Evolutionary conservation across 176 grass and related monocot species (phyloP), one percentile per base, ranked within the genome.

Genomic region (Areca catechu): DNA sequence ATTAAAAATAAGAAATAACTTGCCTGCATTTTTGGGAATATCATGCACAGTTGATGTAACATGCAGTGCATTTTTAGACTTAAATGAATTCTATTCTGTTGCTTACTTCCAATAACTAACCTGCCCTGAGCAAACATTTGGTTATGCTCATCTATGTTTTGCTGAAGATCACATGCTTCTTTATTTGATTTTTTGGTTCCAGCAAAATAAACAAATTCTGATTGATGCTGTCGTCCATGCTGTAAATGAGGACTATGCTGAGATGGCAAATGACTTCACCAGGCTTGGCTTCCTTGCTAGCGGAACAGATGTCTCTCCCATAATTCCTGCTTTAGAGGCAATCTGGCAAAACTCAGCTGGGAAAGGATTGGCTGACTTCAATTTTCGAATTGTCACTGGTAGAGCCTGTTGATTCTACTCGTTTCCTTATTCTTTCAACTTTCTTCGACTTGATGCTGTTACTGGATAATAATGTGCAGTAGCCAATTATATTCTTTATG

Each of bases 261-360:
- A 97, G 77, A 97, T 97, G 93, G 93, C 93, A 77, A 97, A 97
- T 82, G 93, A 97, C 69, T 97, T 97, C 76, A 97, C 93, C 15
- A 91, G 93, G 68, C 83, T 97, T 74, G 93, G 93, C 20, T 97
- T 97, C 54, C 93, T 97, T 56, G 93, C 93, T 66, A 88, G 81
- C 63, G 93, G 75, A 52, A 97, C 83, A 25, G 92, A 97, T 65
- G 92, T 97, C 37, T 73, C 92, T 59, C 92, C 92, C 60, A 88
- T 97, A 56, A n/a, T 97, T 75, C 92, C 92, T 56, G 92, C 77
- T 65, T 74, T 97, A 51, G 92, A 97, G 71, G 69, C 92, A 48
- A 97, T 97, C 72, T 97, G 92, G 92, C 92, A 97, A 79, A 97
- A 97, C 55, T 97, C 92, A 48, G 80, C 78, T 75, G 92, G 92